These are phyloP conservation scores for Phaffia rhodozyma DNA, from an alignment of 1,284 basidiomycete genomes.

Conservation along the genomic window DNA sequence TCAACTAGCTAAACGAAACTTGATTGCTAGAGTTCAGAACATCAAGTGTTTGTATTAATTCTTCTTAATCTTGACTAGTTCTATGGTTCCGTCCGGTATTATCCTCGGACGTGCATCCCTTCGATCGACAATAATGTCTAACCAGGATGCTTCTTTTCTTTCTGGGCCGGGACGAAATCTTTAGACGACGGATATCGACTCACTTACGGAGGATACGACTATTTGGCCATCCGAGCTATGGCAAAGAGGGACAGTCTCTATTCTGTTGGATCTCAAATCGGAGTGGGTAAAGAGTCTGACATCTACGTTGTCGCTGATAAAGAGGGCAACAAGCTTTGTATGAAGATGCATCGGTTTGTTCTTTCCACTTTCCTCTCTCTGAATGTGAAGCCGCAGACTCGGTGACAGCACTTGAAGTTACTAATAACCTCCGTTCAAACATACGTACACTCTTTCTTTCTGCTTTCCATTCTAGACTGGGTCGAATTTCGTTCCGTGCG, in stretches of 20 bases:
- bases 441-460: neutral
- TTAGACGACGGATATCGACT: conserved; percentile 91
- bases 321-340: conserved; percentile 70
- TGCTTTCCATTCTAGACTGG: conserved; percentile 49
- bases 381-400: neutral
- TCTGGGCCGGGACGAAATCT: neutral
- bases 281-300: conserved; percentile 96
- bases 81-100: neutral
- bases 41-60: conserved; percentile 57
- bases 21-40: conserved; percentile 82
- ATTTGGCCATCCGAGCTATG: conserved; percentile 82
- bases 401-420: neutral
- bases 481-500: conserved; percentile 88
- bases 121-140: neutral
- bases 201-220: conserved; percentile 97
- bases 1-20: conserved; percentile 76
- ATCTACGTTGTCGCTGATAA: conserved; percentile 85
- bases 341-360: conserved; percentile 76
- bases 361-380: neutral
- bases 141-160: neutral
- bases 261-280: conserved; percentile 92
- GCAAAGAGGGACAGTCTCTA: conserved; percentile 75
- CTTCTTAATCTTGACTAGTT: neutral
- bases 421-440: neutral
- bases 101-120: neutral